phyloP scores from a whole-genome alignment of 768 basidiomycete genomes.

The Cantharellus cinnabarinus region DNA sequence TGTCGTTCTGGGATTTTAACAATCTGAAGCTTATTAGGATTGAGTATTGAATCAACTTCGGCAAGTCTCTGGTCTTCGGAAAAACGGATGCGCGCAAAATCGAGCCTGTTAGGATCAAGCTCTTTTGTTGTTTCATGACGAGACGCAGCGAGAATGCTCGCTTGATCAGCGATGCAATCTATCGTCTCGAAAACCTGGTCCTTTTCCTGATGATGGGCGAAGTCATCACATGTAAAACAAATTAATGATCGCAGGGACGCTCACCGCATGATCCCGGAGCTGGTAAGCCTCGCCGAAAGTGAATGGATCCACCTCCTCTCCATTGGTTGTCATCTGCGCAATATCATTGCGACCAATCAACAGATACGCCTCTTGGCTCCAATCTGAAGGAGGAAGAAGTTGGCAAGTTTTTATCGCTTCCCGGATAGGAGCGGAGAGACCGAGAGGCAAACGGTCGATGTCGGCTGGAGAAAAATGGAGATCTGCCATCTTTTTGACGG shows the following conservation, averaged over 20 bases:
- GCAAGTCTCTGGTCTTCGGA: constrained; percentile 76
- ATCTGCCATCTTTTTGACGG: constrained; percentile 34
- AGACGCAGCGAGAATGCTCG: constrained; percentile 2
- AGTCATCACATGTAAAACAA: background rate
- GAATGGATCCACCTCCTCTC: constrained; percentile 18
- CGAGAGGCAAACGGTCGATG: constrained; percentile 39
- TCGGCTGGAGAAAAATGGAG: constrained; percentile 27
- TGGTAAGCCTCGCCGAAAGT: constrained; percentile 30
- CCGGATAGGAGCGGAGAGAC: constrained; percentile 54
- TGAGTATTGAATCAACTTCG: constrained; percentile 80
- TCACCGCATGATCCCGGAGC: background rate
- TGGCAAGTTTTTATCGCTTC: constrained; percentile 80
- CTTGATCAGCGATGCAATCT: constrained; percentile 6
- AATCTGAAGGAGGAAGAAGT: constrained; percentile 48
- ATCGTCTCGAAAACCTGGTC: constrained; percentile 3
- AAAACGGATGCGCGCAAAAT: constrained; percentile 70
- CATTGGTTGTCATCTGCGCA: constrained; percentile 24
- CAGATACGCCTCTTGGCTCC: constrained; percentile 48
- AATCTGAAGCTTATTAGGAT: constrained; percentile 49
- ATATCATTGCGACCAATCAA: constrained; percentile 59
- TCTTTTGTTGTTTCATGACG: background rate
- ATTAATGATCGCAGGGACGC: too few relatives aligned
- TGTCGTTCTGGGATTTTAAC: constrained; percentile 46
- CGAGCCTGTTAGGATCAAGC: constrained; percentile 24
- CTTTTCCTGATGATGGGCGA: background rate